phyloP scores from a whole-genome alignment of 495 filamentous ascomycete species.

The Tuber indicum region DNA sequence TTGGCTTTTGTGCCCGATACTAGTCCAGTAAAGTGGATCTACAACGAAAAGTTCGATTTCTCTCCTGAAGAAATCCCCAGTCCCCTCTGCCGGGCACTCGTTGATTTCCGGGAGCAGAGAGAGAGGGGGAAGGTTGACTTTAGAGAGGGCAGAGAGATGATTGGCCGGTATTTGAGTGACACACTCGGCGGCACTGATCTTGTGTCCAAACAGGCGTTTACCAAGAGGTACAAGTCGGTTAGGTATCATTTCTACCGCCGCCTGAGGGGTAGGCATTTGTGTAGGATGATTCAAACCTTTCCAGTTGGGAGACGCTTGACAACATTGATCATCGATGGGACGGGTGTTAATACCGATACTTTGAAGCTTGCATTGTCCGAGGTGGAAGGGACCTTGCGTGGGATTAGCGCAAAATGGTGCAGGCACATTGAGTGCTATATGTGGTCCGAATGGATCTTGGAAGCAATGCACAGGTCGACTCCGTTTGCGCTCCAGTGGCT shows the following conservation, averaged over 20 bases:
- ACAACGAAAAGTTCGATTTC: not conserved
- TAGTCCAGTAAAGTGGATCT: slow-evolving; percentile 17
- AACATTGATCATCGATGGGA: slow-evolving; percentile 33
- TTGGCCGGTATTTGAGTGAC: not conserved
- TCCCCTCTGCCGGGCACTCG: not conserved
- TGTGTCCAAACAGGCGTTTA: not conserved
- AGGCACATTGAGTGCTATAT: slow-evolving; percentile 27
- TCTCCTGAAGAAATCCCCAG: not conserved
- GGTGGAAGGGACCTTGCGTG: slow-evolving; percentile 25
- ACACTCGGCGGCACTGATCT: slow-evolving; percentile 3
- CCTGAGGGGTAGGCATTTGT: slow-evolving; percentile 31
- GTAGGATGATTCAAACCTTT: slow-evolving; percentile 13
- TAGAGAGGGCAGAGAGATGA: not conserved
- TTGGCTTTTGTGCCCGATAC: slow-evolving; percentile 23
- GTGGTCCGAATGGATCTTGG: slow-evolving; percentile 35
- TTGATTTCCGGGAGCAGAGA: not conserved
- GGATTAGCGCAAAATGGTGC: slow-evolving; percentile 31
- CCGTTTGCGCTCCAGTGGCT: slow-evolving; percentile 33
- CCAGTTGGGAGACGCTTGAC: slow-evolving; percentile 27
- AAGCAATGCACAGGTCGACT: slow-evolving; percentile 3
- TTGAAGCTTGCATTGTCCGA: slow-evolving; percentile 12
- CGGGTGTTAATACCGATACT: slow-evolving; percentile 25
- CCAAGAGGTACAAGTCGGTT: not conserved
- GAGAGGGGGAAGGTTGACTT: not conserved
- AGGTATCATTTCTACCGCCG: slow-evolving; percentile 8